Evolutionary conservation across 495 filamentous ascomycete species (phyloP), one percentile per base, ranked within the genome.

Genomic region (Penicillium salamii): DNA sequence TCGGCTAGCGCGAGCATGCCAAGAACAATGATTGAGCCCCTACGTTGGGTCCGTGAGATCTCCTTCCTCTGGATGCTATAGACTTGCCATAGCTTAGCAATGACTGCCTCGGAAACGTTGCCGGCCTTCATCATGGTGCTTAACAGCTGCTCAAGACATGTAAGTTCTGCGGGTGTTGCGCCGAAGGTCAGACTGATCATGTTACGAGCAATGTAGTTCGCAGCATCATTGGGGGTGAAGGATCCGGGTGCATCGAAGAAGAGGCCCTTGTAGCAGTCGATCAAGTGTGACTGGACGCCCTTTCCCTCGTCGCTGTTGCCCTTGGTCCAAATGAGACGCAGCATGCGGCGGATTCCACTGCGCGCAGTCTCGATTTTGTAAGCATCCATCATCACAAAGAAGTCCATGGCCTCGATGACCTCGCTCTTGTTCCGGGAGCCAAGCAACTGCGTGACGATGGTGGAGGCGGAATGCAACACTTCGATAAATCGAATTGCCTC

Each of bases 151-250:
- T 97, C 93, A 15, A 99, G 76, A 31, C 90, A 96, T 3, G 93
- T 99, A 26, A 97, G 75, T 61, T 99, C 93, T 1, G 93, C 93
- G 3, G 91, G 88, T 0, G 91, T 95, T 4, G 91, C 89, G 13
- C 91, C 92, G 65, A 96, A 97, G 0, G 93, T 99, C 52, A 99
- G 72, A 71, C 89, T 95, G 66, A 97, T 97, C 95, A 99, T 97
- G 71, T 97, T 97, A 40, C 91, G 82, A 29, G 92, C 92, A 58
- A 99, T 88, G 59, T 91, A 97, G 67, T 93, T 97, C 19, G 93
- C 93, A 8, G 90, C 82, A 63, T 97, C 93, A 59, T 97, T 97
- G 7, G 82, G 77, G 18, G 72, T 88, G 69, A 96, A 96, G 26
- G 80, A 80, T 41, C 89, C 88, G 0, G 93, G 93, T 1, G 93